Conservation (phyloP, 306 rosid species). For the Sophora flavescens region DNA sequence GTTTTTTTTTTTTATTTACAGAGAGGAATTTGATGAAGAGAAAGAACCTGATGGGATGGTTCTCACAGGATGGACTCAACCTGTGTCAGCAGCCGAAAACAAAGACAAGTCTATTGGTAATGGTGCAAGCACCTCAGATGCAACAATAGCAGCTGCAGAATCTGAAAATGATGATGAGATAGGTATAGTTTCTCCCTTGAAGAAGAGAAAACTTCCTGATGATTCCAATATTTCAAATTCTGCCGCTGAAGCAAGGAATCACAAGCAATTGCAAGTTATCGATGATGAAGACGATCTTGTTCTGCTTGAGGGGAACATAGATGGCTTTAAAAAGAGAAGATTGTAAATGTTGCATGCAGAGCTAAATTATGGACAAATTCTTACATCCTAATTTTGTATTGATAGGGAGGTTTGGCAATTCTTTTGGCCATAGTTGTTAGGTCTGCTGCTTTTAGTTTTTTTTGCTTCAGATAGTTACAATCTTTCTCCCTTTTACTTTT, state of each 20-base stretch:
- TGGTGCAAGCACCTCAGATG: constrained; percentile 66
- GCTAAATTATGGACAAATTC: constrained; percentile 41
- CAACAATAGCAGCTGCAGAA: constrained; percentile 39
- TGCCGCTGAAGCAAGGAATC: constrained; percentile 51
- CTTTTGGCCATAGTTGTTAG: constrained; percentile 68
- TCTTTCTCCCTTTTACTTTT: constrained; percentile 25
- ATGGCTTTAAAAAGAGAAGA: constrained; percentile 70
- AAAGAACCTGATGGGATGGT: constrained; percentile 98
- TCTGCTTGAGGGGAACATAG: constrained; percentile 65
- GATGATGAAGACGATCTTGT: constrained; percentile 78
- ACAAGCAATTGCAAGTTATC: constrained; percentile 62
- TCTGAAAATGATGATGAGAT: constrained; percentile 57
- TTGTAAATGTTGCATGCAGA: constrained; percentile 52
- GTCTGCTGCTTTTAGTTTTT: constrained; percentile 46
- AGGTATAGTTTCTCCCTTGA: constrained; percentile 43
- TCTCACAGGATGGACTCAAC: constrained; percentile 87
- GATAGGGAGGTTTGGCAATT: constrained; percentile 71
- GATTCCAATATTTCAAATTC: constrained; percentile 37
- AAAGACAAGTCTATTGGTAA: constrained; percentile 61
- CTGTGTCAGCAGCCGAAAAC: constrained; percentile 58
- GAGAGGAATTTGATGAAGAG: constrained; percentile 98
- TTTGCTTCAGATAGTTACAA: constrained; percentile 52
- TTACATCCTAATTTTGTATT: constrained; percentile 72
- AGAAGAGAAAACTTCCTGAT: constrained; percentile 71
- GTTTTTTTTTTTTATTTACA: constrained; percentile 37